Conservation (phyloP, 345 rosid genomes). For the Lagerstroemia speciosa region DNA sequence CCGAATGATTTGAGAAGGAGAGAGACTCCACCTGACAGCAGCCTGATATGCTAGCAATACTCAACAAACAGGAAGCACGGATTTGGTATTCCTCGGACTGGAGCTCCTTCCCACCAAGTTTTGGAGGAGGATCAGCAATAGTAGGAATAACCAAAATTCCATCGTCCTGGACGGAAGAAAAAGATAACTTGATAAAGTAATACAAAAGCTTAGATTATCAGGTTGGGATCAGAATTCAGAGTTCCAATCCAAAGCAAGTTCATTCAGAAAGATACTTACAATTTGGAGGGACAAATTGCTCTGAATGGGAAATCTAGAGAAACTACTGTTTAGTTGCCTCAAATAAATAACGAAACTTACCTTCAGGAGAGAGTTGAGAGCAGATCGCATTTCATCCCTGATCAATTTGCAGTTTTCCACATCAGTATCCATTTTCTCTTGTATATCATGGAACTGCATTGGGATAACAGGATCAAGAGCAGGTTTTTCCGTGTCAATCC, state of each 20-base stretch:
- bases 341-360: constrained; percentile 24
- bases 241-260: neutral
- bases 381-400: constrained; percentile 66
- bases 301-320: neutral
- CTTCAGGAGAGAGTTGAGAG: constrained; percentile 70
- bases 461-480: constrained; percentile 47
- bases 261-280: neutral
- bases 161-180: constrained; percentile 52
- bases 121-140: constrained; percentile 66
- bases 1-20: neutral
- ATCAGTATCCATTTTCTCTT: constrained; percentile 36
- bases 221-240: neutral
- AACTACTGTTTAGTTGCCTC: neutral
- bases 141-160: constrained; percentile 85
- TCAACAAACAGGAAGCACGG: constrained; percentile 47
- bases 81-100: constrained; percentile 59
- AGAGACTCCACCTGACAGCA: constrained; percentile 72
- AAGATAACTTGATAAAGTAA: neutral
- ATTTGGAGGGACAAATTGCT: neutral
- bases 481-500: constrained; percentile 71
- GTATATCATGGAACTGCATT: constrained; percentile 32
- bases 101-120: constrained; percentile 74
- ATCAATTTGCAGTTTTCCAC: constrained; percentile 58
- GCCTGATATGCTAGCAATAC: constrained; percentile 89
- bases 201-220: neutral